These are phyloP conservation scores for Didymosphaeria variabile DNA, from an alignment of 2,329 filamentous ascomycete genomes.

Conservation along the genomic window DNA sequence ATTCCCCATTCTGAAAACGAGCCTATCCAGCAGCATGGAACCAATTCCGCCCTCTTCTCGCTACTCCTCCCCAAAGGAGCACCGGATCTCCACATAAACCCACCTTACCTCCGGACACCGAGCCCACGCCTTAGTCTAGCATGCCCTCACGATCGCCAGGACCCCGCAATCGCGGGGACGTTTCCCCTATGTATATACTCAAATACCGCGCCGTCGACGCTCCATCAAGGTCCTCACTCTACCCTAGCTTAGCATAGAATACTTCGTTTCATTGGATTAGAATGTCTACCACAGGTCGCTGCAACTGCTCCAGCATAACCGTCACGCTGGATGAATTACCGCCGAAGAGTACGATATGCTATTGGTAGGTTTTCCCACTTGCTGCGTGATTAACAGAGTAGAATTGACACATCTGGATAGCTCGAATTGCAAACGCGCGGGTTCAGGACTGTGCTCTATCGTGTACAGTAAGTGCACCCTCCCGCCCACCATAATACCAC, in stretches of 20 bases:
- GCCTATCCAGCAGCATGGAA: not conserved
- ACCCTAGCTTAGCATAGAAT: not conserved
- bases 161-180: slow-evolving; percentile 2
- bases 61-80: not conserved
- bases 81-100: not conserved
- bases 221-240: not conserved
- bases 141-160: not conserved
- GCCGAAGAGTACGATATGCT: slow-evolving; percentile 36
- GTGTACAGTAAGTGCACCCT: slow-evolving; percentile 24
- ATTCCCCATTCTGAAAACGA: not conserved
- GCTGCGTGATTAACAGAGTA: too few species aligned
- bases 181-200: too few species aligned
- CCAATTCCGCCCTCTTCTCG: not conserved
- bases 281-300: slow-evolving; percentile 38
- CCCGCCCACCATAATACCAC: not conserved
- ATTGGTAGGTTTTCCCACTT: too few species aligned
- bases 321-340: slow-evolving; percentile 36
- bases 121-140: not conserved
- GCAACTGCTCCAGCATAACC: slow-evolving; percentile 42
- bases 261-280: not conserved
- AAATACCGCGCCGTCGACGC: not conserved
- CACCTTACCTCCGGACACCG: not conserved
- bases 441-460: slow-evolving; percentile 31
- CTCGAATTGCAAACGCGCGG: slow-evolving; percentile 41
- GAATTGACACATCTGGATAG: too few species aligned